These are phyloP conservation scores for Coemansia sp. DNA, from an alignment of 192 early-diverging fungal species.

Conservation along the genomic window DNA sequence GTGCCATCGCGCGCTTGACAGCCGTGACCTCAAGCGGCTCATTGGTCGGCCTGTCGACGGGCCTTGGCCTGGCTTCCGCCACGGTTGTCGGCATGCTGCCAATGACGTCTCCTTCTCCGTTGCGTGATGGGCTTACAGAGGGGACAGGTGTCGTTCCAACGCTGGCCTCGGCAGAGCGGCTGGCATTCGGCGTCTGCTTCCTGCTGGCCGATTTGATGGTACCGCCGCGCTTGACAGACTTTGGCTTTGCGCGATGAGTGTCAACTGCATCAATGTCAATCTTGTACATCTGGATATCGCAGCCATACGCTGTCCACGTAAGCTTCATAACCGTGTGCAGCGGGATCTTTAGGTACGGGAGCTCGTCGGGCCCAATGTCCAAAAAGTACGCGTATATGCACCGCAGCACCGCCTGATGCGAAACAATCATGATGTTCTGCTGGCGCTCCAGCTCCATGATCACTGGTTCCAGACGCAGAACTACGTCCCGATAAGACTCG, in stretches of 20 bases:
- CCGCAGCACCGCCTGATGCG: conserved; percentile 96
- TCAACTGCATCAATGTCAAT: conserved; percentile 98
- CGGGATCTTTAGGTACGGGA: conserved; percentile 99
- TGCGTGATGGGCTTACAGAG: not conserved
- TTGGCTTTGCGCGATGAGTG: conserved; percentile 85
- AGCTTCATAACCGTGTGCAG: conserved; percentile 96
- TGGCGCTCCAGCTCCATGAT: conserved; percentile 99
- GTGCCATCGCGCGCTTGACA: conserved; percentile 13
- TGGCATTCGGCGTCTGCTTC: not conserved
- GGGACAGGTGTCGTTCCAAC: not conserved
- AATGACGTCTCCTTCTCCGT: not conserved
- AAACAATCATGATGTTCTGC: conserved; percentile 93
- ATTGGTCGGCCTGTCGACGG: not conserved
- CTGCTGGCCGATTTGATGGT: conserved; percentile 18
- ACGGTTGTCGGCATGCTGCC: not conserved
- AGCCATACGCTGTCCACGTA: conserved; percentile 95
- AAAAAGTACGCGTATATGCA: conserved; percentile 99
- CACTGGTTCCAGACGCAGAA: conserved; percentile 94
- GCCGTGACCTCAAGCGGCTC: conserved; percentile 19
- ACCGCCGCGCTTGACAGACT: conserved; percentile 37
- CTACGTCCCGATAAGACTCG: conserved; percentile 95
- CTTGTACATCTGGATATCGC: conserved; percentile 89
- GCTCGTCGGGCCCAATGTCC: conserved; percentile 88
- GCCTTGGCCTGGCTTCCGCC: not conserved
- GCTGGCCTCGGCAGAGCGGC: not conserved